phyloP scores from a whole-genome alignment of 306 rosid species.

The Sindora glabra region DNA sequence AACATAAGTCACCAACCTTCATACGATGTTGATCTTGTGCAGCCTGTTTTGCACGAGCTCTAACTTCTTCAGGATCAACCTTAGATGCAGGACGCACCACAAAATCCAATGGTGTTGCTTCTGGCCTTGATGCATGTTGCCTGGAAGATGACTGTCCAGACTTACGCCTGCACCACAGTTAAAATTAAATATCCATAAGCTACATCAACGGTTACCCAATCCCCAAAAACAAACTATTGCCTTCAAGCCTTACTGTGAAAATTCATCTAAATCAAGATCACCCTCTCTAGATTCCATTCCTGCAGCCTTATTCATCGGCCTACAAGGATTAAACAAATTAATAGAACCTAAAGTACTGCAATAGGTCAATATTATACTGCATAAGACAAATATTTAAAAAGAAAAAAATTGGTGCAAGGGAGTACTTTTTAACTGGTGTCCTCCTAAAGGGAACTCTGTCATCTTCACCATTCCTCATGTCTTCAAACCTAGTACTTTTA shows the following conservation, averaged over 20 bases:
- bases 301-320: slow-evolving; percentile 64
- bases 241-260: slow-evolving; percentile 61
- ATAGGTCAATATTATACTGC: background rate
- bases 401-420: background rate
- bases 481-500: slow-evolving; percentile 94
- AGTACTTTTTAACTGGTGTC: slow-evolving; percentile 69
- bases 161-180: slow-evolving; percentile 55
- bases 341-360: background rate
- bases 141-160: slow-evolving; percentile 80
- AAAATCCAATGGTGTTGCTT: slow-evolving; percentile 95
- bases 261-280: slow-evolving; percentile 86
- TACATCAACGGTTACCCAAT: background rate
- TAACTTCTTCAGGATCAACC: slow-evolving; percentile 87
- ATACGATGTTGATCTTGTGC: slow-evolving; percentile 81
- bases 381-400: background rate
- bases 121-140: slow-evolving; percentile 80
- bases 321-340: slow-evolving; percentile 21
- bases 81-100: slow-evolving; percentile 87
- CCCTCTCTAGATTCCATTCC: slow-evolving; percentile 92
- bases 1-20: slow-evolving; percentile 49
- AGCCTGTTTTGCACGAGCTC: slow-evolving; percentile 79
- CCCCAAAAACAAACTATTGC: background rate
- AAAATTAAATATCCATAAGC: background rate
- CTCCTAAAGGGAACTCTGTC: slow-evolving; percentile 74
- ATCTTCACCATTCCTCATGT: slow-evolving; percentile 73